Conservation (phyloP, 2,329 filamentous ascomycete species). For the Elsinoe necatrix region DNA sequence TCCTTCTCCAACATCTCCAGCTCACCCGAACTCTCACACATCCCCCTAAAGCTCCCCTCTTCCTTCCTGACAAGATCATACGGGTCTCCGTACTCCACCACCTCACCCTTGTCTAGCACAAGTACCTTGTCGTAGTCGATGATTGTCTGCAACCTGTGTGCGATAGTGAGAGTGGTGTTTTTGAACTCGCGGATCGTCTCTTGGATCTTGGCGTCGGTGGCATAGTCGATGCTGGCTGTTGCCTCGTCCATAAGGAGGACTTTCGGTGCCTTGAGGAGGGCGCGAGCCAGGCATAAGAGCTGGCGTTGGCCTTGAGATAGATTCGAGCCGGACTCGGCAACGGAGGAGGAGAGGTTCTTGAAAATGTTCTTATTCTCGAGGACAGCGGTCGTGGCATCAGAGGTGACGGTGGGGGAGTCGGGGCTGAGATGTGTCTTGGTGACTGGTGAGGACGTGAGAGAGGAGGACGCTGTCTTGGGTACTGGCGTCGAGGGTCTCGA, state of each 20-base stretch:
- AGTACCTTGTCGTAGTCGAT: conserved; percentile 97
- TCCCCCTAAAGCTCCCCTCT: conserved; percentile 56
- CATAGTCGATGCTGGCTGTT: conserved; percentile 94
- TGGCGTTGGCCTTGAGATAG: conserved; percentile 94
- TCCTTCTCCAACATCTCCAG: conserved; percentile 48
- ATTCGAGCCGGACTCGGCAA: conserved; percentile 87
- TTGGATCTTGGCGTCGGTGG: conserved; percentile 91
- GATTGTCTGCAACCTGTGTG: conserved; percentile 90
- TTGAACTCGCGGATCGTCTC: conserved; percentile 89
- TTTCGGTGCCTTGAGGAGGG: conserved; percentile 81
- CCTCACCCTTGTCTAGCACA: conserved; percentile 78
- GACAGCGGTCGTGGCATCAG: conserved; percentile 30
- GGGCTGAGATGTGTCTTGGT: conserved; percentile 20
- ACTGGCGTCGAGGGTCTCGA: conserved; percentile 29
- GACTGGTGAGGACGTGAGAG: conserved; percentile 27
- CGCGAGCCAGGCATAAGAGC: conserved; percentile 84
- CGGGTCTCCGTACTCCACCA: conserved; percentile 87
- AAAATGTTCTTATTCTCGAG: conserved; percentile 91
- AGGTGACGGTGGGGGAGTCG: conserved; percentile 24
- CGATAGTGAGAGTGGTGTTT: conserved; percentile 91
- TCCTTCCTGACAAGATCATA: conserved; percentile 68
- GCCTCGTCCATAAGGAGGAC: conserved; percentile 99
- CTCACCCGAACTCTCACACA: conserved; percentile 62
- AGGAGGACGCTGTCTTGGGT: conserved; percentile 21
- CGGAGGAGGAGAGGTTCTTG: conserved; percentile 70